These are phyloP conservation scores for Candida sanyaensis DNA, from an alignment of 1,139 yeast genomes.

Conservation along the genomic window DNA sequence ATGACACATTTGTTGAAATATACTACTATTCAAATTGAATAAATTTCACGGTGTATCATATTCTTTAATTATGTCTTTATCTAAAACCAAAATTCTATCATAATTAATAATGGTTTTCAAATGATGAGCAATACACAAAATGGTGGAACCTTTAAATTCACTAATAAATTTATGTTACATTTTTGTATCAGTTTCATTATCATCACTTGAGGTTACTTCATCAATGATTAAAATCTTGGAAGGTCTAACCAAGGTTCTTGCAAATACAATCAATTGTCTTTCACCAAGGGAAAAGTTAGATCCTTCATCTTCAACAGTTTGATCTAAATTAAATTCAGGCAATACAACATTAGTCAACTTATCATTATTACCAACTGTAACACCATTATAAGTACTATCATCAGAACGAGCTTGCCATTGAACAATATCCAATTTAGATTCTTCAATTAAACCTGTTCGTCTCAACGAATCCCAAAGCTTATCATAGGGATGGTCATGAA, in stretches of 20 bases:
- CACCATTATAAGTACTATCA: neutral
- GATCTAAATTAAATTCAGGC: constrained; percentile 44
- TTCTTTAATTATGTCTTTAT: constrained; percentile 59
- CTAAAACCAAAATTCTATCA: constrained; percentile 40
- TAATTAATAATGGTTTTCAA: constrained; percentile 40
- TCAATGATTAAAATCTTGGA: constrained; percentile 40
- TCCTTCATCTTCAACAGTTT: constrained; percentile 42
- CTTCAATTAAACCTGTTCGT: constrained; percentile 33
- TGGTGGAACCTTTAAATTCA: constrained; percentile 39
- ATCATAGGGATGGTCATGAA: constrained; percentile 29
- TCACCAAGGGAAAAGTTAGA: constrained; percentile 39
- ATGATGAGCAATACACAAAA: constrained; percentile 45
- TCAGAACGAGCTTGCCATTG: constrained; percentile 16
- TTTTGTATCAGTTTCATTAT: constrained; percentile 43
- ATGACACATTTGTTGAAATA: constrained; percentile 60
- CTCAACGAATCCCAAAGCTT: constrained; percentile 36
- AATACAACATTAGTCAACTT: constrained; percentile 13
- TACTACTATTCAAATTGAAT: constrained; percentile 19
- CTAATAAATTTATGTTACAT: constrained; percentile 36
- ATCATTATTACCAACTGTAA: constrained; percentile 7
- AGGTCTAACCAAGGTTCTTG: constrained; percentile 41
- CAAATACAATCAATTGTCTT: constrained; percentile 43
- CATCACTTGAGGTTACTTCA: constrained; percentile 47
- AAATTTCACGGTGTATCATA: constrained; percentile 52
- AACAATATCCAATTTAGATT: constrained; percentile 22